Percentiles rank a stretch among this genome's conserved stretches.
phyloP scores from a whole-genome alignment of 192 early-diverging fungal species.

The Gryganskiella cystojenkinii region DNA sequence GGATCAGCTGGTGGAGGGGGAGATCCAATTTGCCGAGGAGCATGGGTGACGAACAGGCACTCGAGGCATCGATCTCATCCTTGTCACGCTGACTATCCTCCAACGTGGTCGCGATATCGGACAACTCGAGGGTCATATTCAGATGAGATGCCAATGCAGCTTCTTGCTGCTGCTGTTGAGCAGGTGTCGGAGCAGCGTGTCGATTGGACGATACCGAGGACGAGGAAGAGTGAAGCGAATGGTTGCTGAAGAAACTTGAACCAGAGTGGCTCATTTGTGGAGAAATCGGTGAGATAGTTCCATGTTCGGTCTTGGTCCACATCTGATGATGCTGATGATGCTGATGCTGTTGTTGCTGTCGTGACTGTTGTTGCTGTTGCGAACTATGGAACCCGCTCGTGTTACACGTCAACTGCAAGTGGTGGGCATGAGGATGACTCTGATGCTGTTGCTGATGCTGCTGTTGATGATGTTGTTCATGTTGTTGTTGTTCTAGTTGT shows the following conservation, averaged over 20 bases:
- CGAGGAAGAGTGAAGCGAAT: too few species aligned
- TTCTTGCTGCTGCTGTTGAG: slow-evolving; percentile 20
- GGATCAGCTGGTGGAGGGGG: slow-evolving; percentile 30
- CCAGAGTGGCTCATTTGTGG: background rate
- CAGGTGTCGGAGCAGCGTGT: background rate
- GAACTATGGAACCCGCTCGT: slow-evolving; percentile 19
- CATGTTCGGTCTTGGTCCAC: background rate
- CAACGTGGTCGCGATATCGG: slow-evolving; percentile 9
- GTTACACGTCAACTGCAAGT: slow-evolving; percentile 40
- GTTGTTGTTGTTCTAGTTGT: slow-evolving; percentile 12
- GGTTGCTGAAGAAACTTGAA: too few species aligned
- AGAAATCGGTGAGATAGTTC: background rate
- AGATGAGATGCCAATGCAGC: slow-evolving; percentile 26
- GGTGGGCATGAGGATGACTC: slow-evolving; percentile 20
- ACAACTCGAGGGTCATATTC: slow-evolving; percentile 40
- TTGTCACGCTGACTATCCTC: too few species aligned
- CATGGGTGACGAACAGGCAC: slow-evolving; percentile 9
- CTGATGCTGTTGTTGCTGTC: background rate
- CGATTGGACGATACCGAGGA: too few species aligned
- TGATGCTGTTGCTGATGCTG: slow-evolving; percentile 12
- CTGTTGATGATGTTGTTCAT: slow-evolving; percentile 11
- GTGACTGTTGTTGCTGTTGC: slow-evolving; percentile 10
- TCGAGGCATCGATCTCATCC: background rate
- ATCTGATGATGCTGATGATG: slow-evolving; percentile 12
- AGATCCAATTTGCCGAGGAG: slow-evolving; percentile 28